Percentiles rank a stretch among this genome's conserved stretches.
These are phyloP conservation scores for Allium fistulosum DNA, from an alignment of 106 monocot species.

Conservation along the genomic window DNA sequence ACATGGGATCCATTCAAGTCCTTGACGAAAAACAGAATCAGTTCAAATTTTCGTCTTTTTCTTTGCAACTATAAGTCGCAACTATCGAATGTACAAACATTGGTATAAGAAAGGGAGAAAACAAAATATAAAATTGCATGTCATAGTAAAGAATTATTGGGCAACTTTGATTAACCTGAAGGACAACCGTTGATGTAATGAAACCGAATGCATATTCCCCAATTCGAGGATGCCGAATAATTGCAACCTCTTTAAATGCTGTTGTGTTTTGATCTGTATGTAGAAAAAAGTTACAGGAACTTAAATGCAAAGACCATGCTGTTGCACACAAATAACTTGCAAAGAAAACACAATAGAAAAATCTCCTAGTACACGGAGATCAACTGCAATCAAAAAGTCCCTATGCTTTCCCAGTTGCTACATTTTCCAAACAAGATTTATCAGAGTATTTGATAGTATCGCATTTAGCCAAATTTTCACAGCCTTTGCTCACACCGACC, in stretches of 20 bases:
- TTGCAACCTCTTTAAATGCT: constrained; percentile 97
- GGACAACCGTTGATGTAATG: constrained; percentile 77
- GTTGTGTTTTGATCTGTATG: constrained; percentile 83
- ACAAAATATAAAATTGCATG: background rate
- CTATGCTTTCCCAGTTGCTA: no score
- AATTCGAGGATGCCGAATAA: constrained; percentile 86
- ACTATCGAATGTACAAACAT: no score
- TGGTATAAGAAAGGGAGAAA: background rate
- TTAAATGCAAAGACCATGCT: no score
- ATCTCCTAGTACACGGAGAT: no score
- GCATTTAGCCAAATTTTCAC: no score
- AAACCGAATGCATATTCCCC: constrained; percentile 98
- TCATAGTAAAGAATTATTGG: background rate
- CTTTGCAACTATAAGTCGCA: background rate
- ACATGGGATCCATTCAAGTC: background rate
- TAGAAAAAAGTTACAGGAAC: background rate
- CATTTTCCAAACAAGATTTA: no score
- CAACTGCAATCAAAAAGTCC: no score
- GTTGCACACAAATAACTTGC: no score
- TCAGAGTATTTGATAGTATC: no score
- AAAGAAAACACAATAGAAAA: no score
- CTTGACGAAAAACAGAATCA: background rate
- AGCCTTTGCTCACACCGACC: no score
- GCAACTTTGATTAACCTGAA: constrained; percentile 51
- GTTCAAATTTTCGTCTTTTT: background rate